These are phyloP conservation scores for Tulasnella sp. DNA, from an alignment of 768 basidiomycete genomes.

Conservation along the genomic window DNA sequence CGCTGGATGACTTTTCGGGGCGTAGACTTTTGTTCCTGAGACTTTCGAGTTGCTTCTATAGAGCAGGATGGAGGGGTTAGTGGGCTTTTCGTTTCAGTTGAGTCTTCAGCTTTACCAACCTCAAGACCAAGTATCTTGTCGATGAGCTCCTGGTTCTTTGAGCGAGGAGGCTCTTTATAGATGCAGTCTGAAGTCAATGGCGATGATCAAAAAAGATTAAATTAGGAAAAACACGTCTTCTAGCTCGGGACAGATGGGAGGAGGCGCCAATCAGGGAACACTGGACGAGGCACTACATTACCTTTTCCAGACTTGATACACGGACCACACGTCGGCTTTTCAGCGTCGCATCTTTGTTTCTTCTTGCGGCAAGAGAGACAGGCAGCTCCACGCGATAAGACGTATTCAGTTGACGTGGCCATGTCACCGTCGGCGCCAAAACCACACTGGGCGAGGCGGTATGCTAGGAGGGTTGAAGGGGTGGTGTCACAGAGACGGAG, in stretches of 20 bases:
- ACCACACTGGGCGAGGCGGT: background rate
- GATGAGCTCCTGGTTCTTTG: background rate
- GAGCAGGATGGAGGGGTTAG: background rate
- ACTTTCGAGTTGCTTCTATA: background rate
- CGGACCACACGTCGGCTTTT: background rate
- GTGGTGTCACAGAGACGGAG: background rate
- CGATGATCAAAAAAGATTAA: background rate
- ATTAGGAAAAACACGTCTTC: background rate
- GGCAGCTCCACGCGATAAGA: background rate
- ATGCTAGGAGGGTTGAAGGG: background rate
- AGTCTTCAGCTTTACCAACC: background rate
- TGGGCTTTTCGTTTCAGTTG: background rate
- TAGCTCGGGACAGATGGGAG: background rate
- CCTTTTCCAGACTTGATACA: conserved; percentile 4
- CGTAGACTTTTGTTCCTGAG: background rate
- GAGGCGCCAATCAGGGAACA: background rate
- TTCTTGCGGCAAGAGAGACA: conserved; percentile 5
- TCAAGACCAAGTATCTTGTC: background rate
- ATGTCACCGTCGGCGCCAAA: background rate
- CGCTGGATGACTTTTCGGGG: background rate
- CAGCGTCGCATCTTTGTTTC: conserved; percentile 9
- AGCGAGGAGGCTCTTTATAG: background rate
- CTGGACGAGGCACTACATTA: background rate
- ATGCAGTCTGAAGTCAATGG: background rate
- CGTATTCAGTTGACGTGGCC: background rate